Evolutionary conservation across 306 rosid genomes (phyloP).

Genomic region (Quercus bicolor): DNA sequence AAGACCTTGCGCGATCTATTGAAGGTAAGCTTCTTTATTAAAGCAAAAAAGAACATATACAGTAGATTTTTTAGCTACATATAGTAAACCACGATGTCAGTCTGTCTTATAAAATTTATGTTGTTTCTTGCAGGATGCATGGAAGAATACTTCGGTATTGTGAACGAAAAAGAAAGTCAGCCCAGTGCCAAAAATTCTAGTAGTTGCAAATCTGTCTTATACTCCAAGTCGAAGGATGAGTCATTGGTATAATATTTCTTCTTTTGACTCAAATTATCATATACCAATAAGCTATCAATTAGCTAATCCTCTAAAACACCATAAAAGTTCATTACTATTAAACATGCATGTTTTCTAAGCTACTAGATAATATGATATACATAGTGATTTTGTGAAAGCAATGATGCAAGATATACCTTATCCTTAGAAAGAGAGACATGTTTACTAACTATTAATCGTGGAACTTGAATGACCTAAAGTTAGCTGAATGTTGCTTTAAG

Average conservation of each 20-base stretch:
- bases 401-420: too few relatives aligned
- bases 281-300: too few relatives aligned
- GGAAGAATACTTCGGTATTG: conserved; percentile 45
- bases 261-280: background rate
- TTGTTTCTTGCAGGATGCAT: conserved; percentile 41
- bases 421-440: too few relatives aligned
- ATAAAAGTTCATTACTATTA: background rate
- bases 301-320: background rate
- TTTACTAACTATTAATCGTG: too few relatives aligned
- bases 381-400: too few relatives aligned
- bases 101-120: background rate
- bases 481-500: too few relatives aligned
- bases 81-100: too few relatives aligned
- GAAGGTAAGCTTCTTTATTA: conserved; percentile 39
- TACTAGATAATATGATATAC: too few relatives aligned
- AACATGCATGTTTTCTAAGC: too few relatives aligned
- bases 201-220: conserved; percentile 57
- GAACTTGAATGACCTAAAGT: too few relatives aligned
- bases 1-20: conserved; percentile 50
- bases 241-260: conserved; percentile 45
- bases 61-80: too few relatives aligned
- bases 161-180: conserved; percentile 37
- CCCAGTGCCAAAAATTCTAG: background rate
- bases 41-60: too few relatives aligned
- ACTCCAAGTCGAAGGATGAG: conserved; percentile 77